Evolutionary conservation across 1,284 basidiomycete genomes (phyloP).

Genomic region (Trametes sp.): DNA sequence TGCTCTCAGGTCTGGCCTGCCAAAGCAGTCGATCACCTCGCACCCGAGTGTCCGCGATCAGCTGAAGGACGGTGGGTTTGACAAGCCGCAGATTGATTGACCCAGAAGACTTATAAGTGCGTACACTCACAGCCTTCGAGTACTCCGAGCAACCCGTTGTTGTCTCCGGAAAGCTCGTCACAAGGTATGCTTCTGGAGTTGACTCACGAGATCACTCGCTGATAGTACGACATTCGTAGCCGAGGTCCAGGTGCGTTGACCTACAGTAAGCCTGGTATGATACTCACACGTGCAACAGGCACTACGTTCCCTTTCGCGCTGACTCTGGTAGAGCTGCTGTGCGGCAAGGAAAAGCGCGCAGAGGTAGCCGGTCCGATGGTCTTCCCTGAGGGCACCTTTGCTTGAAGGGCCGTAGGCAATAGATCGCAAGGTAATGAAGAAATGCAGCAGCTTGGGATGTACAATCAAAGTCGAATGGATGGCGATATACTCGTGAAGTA

Average conservation of each 20-base stretch:
- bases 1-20: slow-evolving; percentile 70
- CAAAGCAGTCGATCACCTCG: slow-evolving; percentile 74
- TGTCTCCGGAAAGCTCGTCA: slow-evolving; percentile 76
- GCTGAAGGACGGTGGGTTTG: slow-evolving; percentile 62
- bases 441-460: background rate
- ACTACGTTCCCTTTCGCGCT: slow-evolving; percentile 55
- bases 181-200: slow-evolving; percentile 57
- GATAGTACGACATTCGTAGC: slow-evolving; percentile 45
- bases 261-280: background rate
- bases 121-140: slow-evolving; percentile 62
- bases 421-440: background rate
- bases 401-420: slow-evolving; percentile 9
- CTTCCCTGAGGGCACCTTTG: slow-evolving; percentile 65
- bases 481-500: too few relatives aligned
- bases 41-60: slow-evolving; percentile 79
- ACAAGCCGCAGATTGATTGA: background rate
- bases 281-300: slow-evolving; percentile 47
- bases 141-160: slow-evolving; percentile 85
- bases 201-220: background rate
- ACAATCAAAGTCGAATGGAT: background rate
- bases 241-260: slow-evolving; percentile 76
- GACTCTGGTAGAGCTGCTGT: slow-evolving; percentile 41
- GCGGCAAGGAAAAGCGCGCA: slow-evolving; percentile 69
- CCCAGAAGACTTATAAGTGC: background rate
- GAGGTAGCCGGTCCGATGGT: slow-evolving; percentile 80